Conservation (phyloP, 306 rosid genomes). For the Vicia faba region DNA sequence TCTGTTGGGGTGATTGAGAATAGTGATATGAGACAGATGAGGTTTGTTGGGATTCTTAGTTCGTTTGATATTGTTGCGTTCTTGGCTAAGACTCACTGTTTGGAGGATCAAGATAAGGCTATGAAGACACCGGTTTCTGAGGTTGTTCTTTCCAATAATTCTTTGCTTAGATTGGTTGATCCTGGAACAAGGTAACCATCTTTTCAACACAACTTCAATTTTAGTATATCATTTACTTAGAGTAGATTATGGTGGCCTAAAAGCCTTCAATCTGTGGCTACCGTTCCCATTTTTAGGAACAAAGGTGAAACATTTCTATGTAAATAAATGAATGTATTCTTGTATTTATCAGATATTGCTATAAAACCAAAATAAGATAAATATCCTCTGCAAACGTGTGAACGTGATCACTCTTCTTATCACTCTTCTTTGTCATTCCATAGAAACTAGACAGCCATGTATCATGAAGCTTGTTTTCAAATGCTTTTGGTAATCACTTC, state of each 20-base stretch:
- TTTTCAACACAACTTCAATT: background rate
- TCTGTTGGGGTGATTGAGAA: slow-evolving; percentile 52
- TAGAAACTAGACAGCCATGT: slow-evolving; percentile 7
- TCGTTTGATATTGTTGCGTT: slow-evolving; percentile 89
- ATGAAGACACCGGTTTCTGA: slow-evolving; percentile 77
- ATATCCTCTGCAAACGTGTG: slow-evolving; percentile 4
- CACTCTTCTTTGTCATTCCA: background rate
- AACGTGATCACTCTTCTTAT: background rate
- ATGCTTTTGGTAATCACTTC: slow-evolving; percentile 9
- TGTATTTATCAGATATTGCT: slow-evolving; percentile 18
- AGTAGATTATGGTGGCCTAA: slow-evolving; percentile 16
- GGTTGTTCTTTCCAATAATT: slow-evolving; percentile 58
- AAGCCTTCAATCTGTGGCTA: slow-evolving; percentile 25
- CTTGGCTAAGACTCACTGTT: slow-evolving; percentile 61
- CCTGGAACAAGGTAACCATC: slow-evolving; percentile 63
- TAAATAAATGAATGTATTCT: slow-evolving; percentile 5
- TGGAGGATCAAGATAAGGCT: slow-evolving; percentile 87
- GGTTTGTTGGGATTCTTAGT: slow-evolving; percentile 89
- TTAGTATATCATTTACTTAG: background rate
- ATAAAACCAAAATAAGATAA: slow-evolving; percentile 14
- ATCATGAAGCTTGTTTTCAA: slow-evolving; percentile 15
- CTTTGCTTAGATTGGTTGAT: slow-evolving; percentile 78
- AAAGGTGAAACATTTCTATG: slow-evolving; percentile 20
- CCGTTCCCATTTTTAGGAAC: slow-evolving; percentile 15
- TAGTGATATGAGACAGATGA: slow-evolving; percentile 78